These are phyloP conservation scores for Pisolithus tinctorius DNA, from an alignment of 768 basidiomycete species.

Conservation along the genomic window DNA sequence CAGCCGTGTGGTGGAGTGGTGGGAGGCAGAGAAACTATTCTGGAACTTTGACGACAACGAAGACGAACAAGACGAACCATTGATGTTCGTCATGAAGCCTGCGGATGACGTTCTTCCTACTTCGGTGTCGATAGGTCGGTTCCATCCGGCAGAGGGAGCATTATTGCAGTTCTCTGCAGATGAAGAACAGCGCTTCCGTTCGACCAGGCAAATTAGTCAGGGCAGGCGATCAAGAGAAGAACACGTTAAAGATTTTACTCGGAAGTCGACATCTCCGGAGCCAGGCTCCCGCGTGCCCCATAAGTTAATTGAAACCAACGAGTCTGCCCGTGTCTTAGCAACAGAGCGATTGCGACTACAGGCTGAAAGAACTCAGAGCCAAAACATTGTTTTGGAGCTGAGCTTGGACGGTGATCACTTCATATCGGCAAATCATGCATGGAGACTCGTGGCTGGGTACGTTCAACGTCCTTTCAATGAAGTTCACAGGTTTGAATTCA, in stretches of 20 bases:
- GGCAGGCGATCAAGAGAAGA: conserved; percentile 55
- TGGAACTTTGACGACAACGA: conserved; percentile 98
- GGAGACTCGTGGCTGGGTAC: conserved; percentile 87
- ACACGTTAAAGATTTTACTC: conserved; percentile 40
- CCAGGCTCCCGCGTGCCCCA: conserved; percentile 29
- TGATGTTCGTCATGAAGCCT: conserved; percentile 92
- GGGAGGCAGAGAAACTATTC: conserved; percentile 99
- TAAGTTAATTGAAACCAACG: conserved; percentile 51
- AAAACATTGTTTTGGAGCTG: conserved; percentile 94
- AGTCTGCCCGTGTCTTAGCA: conserved; percentile 78
- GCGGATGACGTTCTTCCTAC: conserved; percentile 49
- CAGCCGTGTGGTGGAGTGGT: conserved; percentile 97
- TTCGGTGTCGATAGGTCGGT: conserved; percentile 33
- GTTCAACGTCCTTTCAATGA: conserved; percentile 20
- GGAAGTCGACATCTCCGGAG: conserved; percentile 32
- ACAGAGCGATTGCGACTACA: conserved; percentile 84
- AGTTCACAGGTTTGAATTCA: conserved; percentile 8
- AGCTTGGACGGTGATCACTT: conserved; percentile 91
- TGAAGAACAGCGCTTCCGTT: conserved; percentile 35
- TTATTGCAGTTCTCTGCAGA: conserved; percentile 31
- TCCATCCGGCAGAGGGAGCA: conserved; percentile 24
- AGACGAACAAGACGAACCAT: conserved; percentile 83
- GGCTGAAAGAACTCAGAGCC: conserved; percentile 92
- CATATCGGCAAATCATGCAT: conserved; percentile 94
- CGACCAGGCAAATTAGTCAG: conserved; percentile 44